Percentiles rank a stretch among this genome's conserved stretches.
Evolutionary conservation across 345 rosid genomes (phyloP).

Genomic region (Reutealis trisperma): DNA sequence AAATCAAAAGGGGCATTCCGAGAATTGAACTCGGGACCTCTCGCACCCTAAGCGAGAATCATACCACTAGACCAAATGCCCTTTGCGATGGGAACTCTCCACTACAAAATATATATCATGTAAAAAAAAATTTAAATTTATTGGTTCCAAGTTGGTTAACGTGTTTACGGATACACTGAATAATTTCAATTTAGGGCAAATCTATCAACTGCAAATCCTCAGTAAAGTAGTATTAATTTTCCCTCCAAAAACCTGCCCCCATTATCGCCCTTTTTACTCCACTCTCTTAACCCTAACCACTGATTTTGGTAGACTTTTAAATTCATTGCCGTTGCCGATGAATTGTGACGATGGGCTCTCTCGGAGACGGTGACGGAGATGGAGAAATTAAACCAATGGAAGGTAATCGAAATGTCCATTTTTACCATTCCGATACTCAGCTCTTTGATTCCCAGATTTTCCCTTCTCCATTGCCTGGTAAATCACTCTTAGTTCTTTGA

Average conservation of each 20-base stretch:
- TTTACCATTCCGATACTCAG: neutral
- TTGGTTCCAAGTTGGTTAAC: no score
- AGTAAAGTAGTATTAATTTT: slow-evolving; percentile 10
- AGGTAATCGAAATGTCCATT: slow-evolving; percentile 6
- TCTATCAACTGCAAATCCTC: no score
- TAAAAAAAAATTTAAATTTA: no score
- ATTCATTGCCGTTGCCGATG: neutral
- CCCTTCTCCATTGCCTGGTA: slow-evolving; percentile 23
- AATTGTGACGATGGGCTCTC: slow-evolving; percentile 29
- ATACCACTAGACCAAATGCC: slow-evolving; percentile 92
- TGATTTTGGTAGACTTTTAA: neutral
- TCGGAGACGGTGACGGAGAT: slow-evolving; percentile 15
- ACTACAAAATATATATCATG: no score
- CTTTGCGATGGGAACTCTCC: no score
- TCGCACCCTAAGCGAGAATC: slow-evolving; percentile 91
- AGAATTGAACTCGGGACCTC: slow-evolving; percentile 83
- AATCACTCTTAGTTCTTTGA: neutral
- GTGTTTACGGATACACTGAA: no score
- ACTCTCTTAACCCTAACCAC: slow-evolving; percentile 8
- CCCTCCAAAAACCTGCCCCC: slow-evolving; percentile 43
- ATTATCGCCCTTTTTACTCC: neutral
- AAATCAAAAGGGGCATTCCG: slow-evolving; percentile 46
- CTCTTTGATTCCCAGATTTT: slow-evolving; percentile 24
- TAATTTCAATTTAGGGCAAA: no score
- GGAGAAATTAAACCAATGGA: slow-evolving; percentile 3